A percentile compares a stretch with the other conserved stretches of the same genome.
Evolutionary conservation across 228 moss, liverwort and hornwort genomes (phyloP).

Genomic region (Sphagnum magellanicum): DNA sequence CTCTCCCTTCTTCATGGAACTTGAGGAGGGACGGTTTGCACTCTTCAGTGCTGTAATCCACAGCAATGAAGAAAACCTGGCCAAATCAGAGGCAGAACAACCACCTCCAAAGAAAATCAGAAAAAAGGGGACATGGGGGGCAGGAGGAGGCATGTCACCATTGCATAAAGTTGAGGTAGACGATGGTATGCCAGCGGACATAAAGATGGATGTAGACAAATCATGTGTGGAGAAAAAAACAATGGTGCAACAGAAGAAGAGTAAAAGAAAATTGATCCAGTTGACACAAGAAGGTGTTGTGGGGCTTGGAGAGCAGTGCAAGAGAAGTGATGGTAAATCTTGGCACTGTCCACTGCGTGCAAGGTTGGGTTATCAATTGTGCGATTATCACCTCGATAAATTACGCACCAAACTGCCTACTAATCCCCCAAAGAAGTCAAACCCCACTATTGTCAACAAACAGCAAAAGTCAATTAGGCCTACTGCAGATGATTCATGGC

Average conservation of each 20-base stretch:
- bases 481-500: no score
- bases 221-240: neutral
- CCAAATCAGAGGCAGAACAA: constrained; percentile 1
- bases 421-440: no score
- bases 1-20: constrained; percentile 53
- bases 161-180: no score
- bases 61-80: constrained; percentile 2
- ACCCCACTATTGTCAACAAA: no score
- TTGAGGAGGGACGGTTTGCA: constrained; percentile 36
- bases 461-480: no score
- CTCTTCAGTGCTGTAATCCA: constrained; percentile 41
- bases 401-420: constrained; percentile 40
- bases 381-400: constrained; percentile 58
- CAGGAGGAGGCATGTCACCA: no score
- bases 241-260: constrained; percentile 29
- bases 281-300: constrained; percentile 49
- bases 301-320: constrained; percentile 48
- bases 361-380: constrained; percentile 49
- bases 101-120: neutral
- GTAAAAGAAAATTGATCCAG: constrained; percentile 43
- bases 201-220: constrained; percentile 8
- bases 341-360: constrained; percentile 58
- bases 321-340: constrained; percentile 51
- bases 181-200: neutral
- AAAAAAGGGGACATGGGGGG: constrained; percentile 12